These are phyloP conservation scores for Epichloe elymi DNA, from an alignment of 2,329 filamentous ascomycete genomes.

Conservation along the genomic window DNA sequence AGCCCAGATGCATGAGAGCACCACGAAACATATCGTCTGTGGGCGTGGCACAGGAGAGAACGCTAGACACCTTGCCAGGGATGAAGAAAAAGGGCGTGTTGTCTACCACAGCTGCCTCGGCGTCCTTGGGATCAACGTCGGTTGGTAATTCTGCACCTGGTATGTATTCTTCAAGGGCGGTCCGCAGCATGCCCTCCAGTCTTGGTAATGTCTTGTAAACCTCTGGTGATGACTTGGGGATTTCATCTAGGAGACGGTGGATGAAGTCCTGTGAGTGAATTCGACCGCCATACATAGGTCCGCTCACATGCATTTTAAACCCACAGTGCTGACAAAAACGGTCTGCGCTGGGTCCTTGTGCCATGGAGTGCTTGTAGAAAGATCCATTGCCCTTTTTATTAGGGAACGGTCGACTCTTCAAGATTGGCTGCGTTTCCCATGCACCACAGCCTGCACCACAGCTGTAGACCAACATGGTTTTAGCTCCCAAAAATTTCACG, in stretches of 20 bases:
- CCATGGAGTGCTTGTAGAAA: slow-evolving; percentile 68
- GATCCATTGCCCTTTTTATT: slow-evolving; percentile 61
- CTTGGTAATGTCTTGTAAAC: slow-evolving; percentile 70
- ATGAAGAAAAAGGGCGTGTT: slow-evolving; percentile 77
- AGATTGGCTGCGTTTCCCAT: slow-evolving; percentile 71
- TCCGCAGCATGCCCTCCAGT: slow-evolving; percentile 83
- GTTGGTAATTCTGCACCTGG: slow-evolving; percentile 25
- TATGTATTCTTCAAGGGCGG: slow-evolving; percentile 64
- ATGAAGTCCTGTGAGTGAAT: slow-evolving; percentile 79
- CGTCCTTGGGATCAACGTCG: slow-evolving; percentile 26
- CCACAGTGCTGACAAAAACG: slow-evolving; percentile 71
- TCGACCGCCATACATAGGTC: slow-evolving; percentile 89
- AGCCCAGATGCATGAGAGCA: slow-evolving; percentile 69
- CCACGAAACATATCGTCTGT: slow-evolving; percentile 69
- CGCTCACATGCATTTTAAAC: slow-evolving; percentile 72
- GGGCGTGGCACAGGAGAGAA: slow-evolving; percentile 68
- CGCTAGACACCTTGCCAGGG: slow-evolving; percentile 59
- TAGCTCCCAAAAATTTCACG: slow-evolving; percentile 82
- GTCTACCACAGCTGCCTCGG: slow-evolving; percentile 52
- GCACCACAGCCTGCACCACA: slow-evolving; percentile 88
- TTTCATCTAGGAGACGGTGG: slow-evolving; percentile 58
- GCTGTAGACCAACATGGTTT: slow-evolving; percentile 85
- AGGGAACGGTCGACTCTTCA: slow-evolving; percentile 50
- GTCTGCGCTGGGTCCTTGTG: slow-evolving; percentile 54
- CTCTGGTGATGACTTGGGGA: slow-evolving; percentile 52